Evolutionary conservation across 768 basidiomycete species (phyloP).

Genomic region (Auriculariales sp.): DNA sequence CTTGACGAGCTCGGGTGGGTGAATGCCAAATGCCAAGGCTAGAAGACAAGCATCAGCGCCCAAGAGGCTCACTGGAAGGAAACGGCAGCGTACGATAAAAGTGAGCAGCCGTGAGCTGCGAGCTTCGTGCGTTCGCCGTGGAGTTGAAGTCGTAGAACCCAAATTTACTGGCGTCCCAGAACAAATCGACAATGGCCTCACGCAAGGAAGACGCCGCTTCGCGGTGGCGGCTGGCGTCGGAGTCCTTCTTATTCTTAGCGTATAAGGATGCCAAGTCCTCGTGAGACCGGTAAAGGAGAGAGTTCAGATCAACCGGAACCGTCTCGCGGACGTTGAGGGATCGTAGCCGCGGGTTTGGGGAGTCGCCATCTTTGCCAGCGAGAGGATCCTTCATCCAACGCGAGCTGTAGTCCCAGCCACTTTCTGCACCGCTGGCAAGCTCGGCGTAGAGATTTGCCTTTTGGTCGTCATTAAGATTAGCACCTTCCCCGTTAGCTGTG

Average conservation of each 20-base stretch:
- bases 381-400: conserved; percentile 29
- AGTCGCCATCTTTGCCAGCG: conserved; percentile 23
- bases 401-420: conserved; percentile 34
- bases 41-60: too few relatives aligned
- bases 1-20: conserved; percentile 52
- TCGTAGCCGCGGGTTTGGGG: conserved; percentile 40
- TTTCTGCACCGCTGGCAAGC: conserved; percentile 79
- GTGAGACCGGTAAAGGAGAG: conserved; percentile 64
- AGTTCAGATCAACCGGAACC: conserved; percentile 69
- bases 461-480: conserved; percentile 42
- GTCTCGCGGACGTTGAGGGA: conserved; percentile 55
- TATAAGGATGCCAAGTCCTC: conserved; percentile 48
- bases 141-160: conserved; percentile 88
- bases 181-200: conserved; percentile 66
- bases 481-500: conserved; percentile 47
- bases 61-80: too few relatives aligned
- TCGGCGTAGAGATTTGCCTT: conserved; percentile 65
- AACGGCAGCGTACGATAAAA: too few relatives aligned
- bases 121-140: conserved; percentile 47
- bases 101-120: conserved; percentile 55
- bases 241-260: conserved; percentile 16
- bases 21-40: conserved; percentile 77
- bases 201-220: conserved; percentile 42
- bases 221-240: conserved; percentile 28
- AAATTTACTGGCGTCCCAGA: conserved; percentile 72